phyloP scores from a whole-genome alignment of 148 eudicot species.

The Dysphania ambrosioides region DNA sequence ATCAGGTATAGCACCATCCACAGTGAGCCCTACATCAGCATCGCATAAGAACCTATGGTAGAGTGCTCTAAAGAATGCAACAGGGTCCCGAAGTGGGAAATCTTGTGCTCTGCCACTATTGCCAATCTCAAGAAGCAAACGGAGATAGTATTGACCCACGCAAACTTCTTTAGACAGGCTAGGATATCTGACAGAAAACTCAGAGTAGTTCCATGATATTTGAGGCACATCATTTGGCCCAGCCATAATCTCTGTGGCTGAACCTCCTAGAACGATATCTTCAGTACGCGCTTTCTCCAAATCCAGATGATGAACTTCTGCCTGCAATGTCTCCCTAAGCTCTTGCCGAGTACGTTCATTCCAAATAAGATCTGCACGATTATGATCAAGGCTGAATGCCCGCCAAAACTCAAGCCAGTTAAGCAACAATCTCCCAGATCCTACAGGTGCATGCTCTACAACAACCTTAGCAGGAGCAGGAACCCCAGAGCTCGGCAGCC shows the following conservation, averaged over 20 bases:
- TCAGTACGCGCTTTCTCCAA: slow-evolving; percentile 93
- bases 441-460: slow-evolving; percentile 80
- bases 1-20: slow-evolving; percentile 97
- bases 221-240: slow-evolving; percentile 72
- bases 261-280: slow-evolving; percentile 79
- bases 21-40: slow-evolving; percentile 89
- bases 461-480: slow-evolving; percentile 99
- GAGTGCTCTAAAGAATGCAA: slow-evolving; percentile 92
- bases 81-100: slow-evolving; percentile 93
- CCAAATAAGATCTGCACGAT: slow-evolving; percentile 98
- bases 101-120: slow-evolving; percentile 77
- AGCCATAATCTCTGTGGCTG: slow-evolving; percentile 36
- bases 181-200: slow-evolving; percentile 80
- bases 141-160: slow-evolving; percentile 95
- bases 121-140: slow-evolving; percentile 92
- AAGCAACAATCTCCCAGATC: slow-evolving; percentile 88
- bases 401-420: slow-evolving; percentile 99
- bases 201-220: slow-evolving; percentile 95
- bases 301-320: slow-evolving; percentile 91
- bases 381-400: slow-evolving; percentile 92
- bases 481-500: slow-evolving; percentile 43
- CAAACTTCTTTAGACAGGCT: slow-evolving; percentile 98
- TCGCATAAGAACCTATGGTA: slow-evolving; percentile 96
- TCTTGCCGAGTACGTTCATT: slow-evolving; percentile 98
- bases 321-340: slow-evolving; percentile 79